phyloP scores from a whole-genome alignment of 2,329 filamentous ascomycete species.

The Colletotrichum euphorbiae region DNA sequence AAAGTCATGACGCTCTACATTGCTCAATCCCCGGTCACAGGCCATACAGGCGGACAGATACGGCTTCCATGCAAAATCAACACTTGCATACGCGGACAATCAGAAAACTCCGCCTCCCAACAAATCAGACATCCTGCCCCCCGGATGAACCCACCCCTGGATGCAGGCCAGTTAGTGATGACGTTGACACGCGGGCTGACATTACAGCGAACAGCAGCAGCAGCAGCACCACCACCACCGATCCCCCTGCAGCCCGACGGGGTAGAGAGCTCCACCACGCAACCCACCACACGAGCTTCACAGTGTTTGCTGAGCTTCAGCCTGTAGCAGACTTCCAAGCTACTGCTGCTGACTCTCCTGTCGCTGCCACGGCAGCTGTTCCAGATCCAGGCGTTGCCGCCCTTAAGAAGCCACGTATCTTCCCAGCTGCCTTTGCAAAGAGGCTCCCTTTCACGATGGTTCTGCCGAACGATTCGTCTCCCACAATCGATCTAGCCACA shows the following conservation, averaged over 20 bases:
- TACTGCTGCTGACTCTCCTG: conserved; percentile 20
- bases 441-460: conserved; percentile 34
- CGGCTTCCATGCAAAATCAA: conserved; percentile 3
- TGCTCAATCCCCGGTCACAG: conserved; percentile 11
- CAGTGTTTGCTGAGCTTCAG: conserved; percentile 17
- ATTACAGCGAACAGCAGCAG: conserved; percentile 20
- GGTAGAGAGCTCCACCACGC: conserved; percentile 27
- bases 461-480: conserved; percentile 27
- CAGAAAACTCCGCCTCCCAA: conserved; percentile 6
- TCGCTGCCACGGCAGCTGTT: conserved; percentile 14
- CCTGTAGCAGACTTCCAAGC: conserved; percentile 4
- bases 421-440: conserved; percentile 20
- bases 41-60: conserved; percentile 22
- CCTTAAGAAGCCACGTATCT: conserved; percentile 31
- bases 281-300: conserved; percentile 30
- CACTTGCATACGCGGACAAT: conserved; percentile 20
- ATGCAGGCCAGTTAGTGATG: conserved; percentile 26
- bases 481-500: conserved; percentile 23
- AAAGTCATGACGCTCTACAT: conserved; percentile 38
- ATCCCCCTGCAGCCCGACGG: conserved; percentile 15
- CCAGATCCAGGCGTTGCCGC: conserved; percentile 15
- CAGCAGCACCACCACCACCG: conserved; percentile 8
- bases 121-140: conserved; percentile 5
- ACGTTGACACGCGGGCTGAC: conserved; percentile 29
- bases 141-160: conserved; percentile 23